These are phyloP conservation scores for Dactylellina haptotyla DNA, from an alignment of 2,329 filamentous ascomycete species.

Conservation along the genomic window DNA sequence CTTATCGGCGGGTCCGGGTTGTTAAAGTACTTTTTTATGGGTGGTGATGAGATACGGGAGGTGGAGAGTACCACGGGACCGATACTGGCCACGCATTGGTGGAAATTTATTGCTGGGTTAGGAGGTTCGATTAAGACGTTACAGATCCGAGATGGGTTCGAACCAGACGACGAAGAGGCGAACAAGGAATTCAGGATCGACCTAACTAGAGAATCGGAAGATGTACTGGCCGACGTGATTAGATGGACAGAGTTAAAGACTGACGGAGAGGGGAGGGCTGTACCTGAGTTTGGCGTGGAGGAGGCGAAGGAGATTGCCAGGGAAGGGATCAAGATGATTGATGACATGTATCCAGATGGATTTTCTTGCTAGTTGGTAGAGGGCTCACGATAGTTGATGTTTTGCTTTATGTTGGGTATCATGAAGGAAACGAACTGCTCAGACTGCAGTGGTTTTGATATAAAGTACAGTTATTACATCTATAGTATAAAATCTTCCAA, in stretches of 20 bases:
- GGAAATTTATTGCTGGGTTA: neutral
- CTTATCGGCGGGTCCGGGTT: neutral
- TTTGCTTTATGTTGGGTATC: no score
- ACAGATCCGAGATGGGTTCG: neutral
- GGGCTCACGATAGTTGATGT: no score
- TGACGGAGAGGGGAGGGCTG: neutral
- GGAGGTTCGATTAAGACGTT: neutral
- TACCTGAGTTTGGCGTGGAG: neutral
- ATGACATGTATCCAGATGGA: neutral
- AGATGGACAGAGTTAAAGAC: neutral
- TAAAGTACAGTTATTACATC: no score
- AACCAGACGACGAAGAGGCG: neutral
- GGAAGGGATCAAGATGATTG: neutral
- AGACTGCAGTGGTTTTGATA: no score
- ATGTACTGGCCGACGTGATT: neutral
- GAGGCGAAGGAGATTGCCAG: neutral
- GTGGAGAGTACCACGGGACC: neutral
- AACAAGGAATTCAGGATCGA: neutral
- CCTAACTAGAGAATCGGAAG: neutral
- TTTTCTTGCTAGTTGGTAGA: no score
- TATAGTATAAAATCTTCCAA: no score
- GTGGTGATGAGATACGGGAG: neutral
- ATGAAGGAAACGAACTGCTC: no score
- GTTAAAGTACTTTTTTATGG: neutral
- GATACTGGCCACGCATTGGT: neutral